Evolutionary conservation across 2,329 filamentous ascomycete species (phyloP).

Genomic region (Cladophialophora bantiana): DNA sequence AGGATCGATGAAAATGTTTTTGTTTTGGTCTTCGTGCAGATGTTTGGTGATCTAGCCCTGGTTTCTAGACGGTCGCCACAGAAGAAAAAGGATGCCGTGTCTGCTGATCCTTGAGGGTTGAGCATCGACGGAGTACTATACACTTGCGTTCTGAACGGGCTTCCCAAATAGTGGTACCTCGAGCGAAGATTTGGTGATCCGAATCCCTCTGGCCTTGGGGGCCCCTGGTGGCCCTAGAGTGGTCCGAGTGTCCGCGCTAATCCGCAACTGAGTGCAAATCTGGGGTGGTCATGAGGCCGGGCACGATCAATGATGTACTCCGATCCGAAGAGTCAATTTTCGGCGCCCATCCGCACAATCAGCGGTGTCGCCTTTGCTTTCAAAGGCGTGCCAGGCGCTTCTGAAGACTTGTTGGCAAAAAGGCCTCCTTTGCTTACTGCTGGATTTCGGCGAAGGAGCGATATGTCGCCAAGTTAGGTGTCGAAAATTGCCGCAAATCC

Average conservation of each 20-base stretch:
- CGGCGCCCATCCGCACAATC: slow-evolving; percentile 28
- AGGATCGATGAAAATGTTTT: neutral
- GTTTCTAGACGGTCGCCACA: slow-evolving; percentile 1
- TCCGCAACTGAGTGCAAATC: slow-evolving; percentile 33
- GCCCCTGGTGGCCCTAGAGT: neutral
- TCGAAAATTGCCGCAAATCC: slow-evolving; percentile 13
- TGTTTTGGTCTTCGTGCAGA: neutral
- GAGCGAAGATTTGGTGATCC: slow-evolving; percentile 6
- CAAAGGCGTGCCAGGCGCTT: neutral
- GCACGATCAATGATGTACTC: slow-evolving; percentile 19
- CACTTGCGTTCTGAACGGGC: slow-evolving; percentile 6
- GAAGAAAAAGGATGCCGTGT: neutral
- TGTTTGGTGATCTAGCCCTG: neutral
- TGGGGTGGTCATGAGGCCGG: slow-evolving; percentile 38
- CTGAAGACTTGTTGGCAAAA: slow-evolving; percentile 19
- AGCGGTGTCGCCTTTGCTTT: slow-evolving; percentile 18
- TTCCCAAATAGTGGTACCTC: neutral
- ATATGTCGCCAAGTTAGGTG: slow-evolving; percentile 6
- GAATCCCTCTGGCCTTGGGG: neutral
- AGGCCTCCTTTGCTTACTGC: slow-evolving; percentile 53
- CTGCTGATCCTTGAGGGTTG: neutral
- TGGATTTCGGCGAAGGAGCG: slow-evolving; percentile 47
- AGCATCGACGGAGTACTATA: neutral
- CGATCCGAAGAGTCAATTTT: slow-evolving; percentile 21
- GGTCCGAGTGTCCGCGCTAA: slow-evolving; percentile 27